Base-by-base conservation (phyloP, 1,284 basidiomycete species). In the Afroboletus lepidellus region DNA sequence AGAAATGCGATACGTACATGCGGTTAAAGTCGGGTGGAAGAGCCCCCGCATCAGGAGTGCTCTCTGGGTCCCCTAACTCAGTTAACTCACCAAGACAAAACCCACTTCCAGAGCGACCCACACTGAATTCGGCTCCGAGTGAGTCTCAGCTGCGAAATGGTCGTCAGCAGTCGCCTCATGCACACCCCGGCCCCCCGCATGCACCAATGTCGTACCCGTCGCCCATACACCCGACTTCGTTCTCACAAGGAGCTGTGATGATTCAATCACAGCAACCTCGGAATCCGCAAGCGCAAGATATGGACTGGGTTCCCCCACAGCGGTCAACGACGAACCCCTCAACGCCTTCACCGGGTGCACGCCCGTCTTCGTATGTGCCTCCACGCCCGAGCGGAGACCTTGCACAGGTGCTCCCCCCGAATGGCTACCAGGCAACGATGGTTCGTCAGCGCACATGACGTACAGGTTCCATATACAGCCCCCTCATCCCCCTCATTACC, bases 1-100 rank as follows among this genome's bases (percentile, higher is more conserved):
- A 92, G 80, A 93, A 90, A 70, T 91, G 88, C 61, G 89, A 92
- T 56, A 86, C 84, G 32, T 94, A 92, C 63, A 77, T 83, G 72
- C 74, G 78, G 37, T 55, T 78, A 13, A 80, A 73, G 61, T 66
- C 74, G 15, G 74, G 78, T 39, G 78, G 74, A 34, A 73, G 75
- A 34, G 69, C 69, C 9, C 56, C 73, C 37, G 73, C 67, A 46
- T 69, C 75, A n/a, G 69, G 74, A 6, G 54, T 69, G 33, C 60
- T 46, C 53, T 63, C 67, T 27, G 50, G 62, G 41, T 65, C 69
- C 38, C 67, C 69, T 27, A 69, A 55, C 38, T 48, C 44, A 6
- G 27, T 64, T 51, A 71, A 56, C 37, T 20, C 57, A 27, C 32
- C 57, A 20, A 66, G 61, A 62, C 23, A 64, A 59, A 50, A 59